phyloP scores from a whole-genome alignment of 2,329 filamentous ascomycete genomes.

The Ophiostoma australiae region DNA sequence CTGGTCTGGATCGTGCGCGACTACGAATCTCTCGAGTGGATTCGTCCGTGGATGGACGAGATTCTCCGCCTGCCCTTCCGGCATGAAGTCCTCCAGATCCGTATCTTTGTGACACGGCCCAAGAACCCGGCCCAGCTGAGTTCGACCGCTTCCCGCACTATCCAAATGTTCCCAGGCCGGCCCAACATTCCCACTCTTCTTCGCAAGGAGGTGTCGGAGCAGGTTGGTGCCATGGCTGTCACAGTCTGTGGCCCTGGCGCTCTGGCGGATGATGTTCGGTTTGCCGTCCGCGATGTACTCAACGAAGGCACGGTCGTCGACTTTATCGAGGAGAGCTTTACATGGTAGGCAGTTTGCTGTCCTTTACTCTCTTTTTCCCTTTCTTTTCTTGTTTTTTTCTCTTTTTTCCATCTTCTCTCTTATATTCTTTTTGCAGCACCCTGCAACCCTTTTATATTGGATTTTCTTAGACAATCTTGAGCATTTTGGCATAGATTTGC shows the following conservation, averaged over 20 bases:
- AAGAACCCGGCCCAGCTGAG: slow-evolving; percentile 59
- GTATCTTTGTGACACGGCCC: slow-evolving; percentile 86
- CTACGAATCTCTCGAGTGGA: slow-evolving; percentile 86
- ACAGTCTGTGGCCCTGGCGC: slow-evolving; percentile 72
- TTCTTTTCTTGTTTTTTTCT: not conserved
- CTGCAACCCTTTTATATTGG: not conserved
- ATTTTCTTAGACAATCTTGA: not conserved
- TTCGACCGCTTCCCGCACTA: slow-evolving; percentile 63
- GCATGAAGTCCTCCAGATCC: slow-evolving; percentile 75
- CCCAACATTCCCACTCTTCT: slow-evolving; percentile 79
- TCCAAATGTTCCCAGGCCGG: slow-evolving; percentile 87
- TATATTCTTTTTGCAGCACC: not conserved
- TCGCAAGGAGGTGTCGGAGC: slow-evolving; percentile 72
- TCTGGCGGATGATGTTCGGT: slow-evolving; percentile 69
- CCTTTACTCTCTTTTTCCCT: not conserved
- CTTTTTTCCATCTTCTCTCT: not conserved
- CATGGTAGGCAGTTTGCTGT: slow-evolving; percentile 43
- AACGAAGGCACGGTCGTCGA: slow-evolving; percentile 60
- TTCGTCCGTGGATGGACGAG: slow-evolving; percentile 74
- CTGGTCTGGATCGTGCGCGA: slow-evolving; percentile 92
- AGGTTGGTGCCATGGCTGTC: slow-evolving; percentile 84
- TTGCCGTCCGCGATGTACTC: slow-evolving; percentile 60
- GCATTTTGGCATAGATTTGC: not conserved
- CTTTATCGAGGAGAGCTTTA: slow-evolving; percentile 74
- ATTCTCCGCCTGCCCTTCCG: slow-evolving; percentile 74